Evolutionary conservation across 2,329 filamentous ascomycete genomes (phyloP).

Genomic region (Rutstroemia sp.): DNA sequence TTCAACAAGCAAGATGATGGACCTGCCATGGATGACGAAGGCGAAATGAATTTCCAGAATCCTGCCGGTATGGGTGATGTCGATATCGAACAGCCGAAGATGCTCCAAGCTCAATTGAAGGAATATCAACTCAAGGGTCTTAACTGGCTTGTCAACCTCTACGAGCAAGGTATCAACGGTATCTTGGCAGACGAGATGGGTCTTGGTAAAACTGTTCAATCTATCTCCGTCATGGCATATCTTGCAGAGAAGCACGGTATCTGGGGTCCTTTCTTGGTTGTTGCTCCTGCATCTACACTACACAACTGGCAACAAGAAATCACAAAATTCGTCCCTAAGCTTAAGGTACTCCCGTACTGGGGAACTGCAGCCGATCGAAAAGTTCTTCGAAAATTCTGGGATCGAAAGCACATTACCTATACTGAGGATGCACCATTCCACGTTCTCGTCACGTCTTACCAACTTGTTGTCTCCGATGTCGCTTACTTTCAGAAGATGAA

Average conservation of each 20-base stretch:
- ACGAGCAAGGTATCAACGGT: conserved; percentile 99
- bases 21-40: conserved; percentile 75
- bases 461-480: conserved; percentile 91
- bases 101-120: conserved; percentile 89
- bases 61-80: conserved; percentile 91
- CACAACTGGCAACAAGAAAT: conserved; percentile 99
- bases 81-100: conserved; percentile 87
- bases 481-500: conserved; percentile 98
- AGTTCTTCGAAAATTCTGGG: conserved; percentile 97
- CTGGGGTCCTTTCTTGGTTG: conserved; percentile 95
- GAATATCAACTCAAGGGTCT: conserved; percentile 99
- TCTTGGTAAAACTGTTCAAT: conserved; percentile 97
- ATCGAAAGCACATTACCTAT: conserved; percentile 94
- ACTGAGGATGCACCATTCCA: conserved; percentile 90
- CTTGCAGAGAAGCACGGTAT: conserved; percentile 96
- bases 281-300: conserved; percentile 89
- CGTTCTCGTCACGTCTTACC: conserved; percentile 93
- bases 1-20: conserved; percentile 72
- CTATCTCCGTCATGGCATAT: conserved; percentile 98
- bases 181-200: conserved; percentile 99
- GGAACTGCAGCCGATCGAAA: conserved; percentile 91
- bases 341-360: conserved; percentile 98
- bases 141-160: conserved; percentile 98
- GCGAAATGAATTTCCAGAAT: conserved; percentile 99
- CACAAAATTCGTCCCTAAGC: conserved; percentile 81